A percentile compares a stretch with the other conserved stretches of the same genome.
Evolutionary conservation across 345 rosid species (phyloP).

Genomic region (Aquilaria yunnanensis): DNA sequence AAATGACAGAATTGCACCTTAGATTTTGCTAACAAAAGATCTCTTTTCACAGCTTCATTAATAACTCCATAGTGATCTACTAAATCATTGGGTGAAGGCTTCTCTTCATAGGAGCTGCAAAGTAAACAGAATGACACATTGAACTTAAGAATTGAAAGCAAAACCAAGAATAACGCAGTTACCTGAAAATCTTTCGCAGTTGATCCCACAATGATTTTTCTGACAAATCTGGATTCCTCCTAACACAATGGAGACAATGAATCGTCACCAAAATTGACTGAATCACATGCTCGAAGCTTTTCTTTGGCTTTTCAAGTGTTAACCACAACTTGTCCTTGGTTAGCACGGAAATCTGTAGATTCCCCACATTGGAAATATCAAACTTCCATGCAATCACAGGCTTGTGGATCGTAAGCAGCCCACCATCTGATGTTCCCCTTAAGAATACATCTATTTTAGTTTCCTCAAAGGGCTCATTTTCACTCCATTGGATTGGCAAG

Average conservation of each 20-base stretch:
- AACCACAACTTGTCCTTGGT: conserved; percentile 59
- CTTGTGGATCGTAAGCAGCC: conserved; percentile 49
- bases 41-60: conserved; percentile 55
- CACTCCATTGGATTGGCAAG: conserved; percentile 60
- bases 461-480: conserved; percentile 21
- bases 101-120: conserved; percentile 56
- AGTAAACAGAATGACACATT: neutral
- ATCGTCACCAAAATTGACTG: conserved; percentile 50
- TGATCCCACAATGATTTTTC: conserved; percentile 61
- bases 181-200: conserved; percentile 55
- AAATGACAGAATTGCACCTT: conserved; percentile 39
- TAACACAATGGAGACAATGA: conserved; percentile 49
- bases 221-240: conserved; percentile 48
- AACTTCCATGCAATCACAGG: conserved; percentile 72
- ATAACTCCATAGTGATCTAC: conserved; percentile 56
- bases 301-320: conserved; percentile 71
- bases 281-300: conserved; percentile 46
- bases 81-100: conserved; percentile 79
- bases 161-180: neutral
- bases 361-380: conserved; percentile 36
- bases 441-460: conserved; percentile 29
- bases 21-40: conserved; percentile 42
- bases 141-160: conserved; percentile 5
- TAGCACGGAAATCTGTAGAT: conserved; percentile 56
- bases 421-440: conserved; percentile 53